These are phyloP conservation scores for Podosphaera fusca DNA, from an alignment of 2,329 filamentous ascomycete genomes.

Conservation along the genomic window DNA sequence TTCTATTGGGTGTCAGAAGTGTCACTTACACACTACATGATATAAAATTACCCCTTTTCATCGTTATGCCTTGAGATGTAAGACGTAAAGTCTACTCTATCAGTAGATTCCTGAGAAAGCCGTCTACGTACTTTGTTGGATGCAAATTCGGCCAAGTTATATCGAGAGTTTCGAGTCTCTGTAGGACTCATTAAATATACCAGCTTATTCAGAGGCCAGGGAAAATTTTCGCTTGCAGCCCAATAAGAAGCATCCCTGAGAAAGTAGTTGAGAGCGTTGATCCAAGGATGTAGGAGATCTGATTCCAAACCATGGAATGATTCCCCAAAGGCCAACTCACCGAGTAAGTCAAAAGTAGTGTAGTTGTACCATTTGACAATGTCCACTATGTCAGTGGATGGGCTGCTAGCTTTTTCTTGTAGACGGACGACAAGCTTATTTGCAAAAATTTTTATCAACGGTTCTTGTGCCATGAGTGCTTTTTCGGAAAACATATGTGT, in stretches of 20 bases:
- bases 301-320: conserved; percentile 16
- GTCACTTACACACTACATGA: not conserved
- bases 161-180: not conserved
- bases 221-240: not conserved
- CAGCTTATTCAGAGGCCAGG: not conserved
- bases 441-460: conserved; percentile 4
- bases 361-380: conserved; percentile 15
- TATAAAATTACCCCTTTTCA: conserved; percentile 4
- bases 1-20: not conserved
- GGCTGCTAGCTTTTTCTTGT: conserved; percentile 10
- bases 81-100: conserved; percentile 1
- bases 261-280: not conserved
- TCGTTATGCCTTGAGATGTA: conserved; percentile 5
- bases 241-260: not conserved
- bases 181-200: not conserved
- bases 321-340: conserved; percentile 22
- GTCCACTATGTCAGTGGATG: not conserved
- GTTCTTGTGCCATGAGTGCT: conserved; percentile 14
- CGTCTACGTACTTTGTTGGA: not conserved
- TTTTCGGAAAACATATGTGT: conserved; percentile 15
- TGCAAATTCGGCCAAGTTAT: not conserved
- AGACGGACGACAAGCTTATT: conserved; percentile 3
- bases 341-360: conserved; percentile 18
- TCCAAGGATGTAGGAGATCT: conserved; percentile 12
- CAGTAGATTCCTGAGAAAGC: not conserved